Evolutionary conservation across 129 eudicot species (phyloP), one percentile per base, ranked within the genome.

Genomic region (Flaveria robusta): DNA sequence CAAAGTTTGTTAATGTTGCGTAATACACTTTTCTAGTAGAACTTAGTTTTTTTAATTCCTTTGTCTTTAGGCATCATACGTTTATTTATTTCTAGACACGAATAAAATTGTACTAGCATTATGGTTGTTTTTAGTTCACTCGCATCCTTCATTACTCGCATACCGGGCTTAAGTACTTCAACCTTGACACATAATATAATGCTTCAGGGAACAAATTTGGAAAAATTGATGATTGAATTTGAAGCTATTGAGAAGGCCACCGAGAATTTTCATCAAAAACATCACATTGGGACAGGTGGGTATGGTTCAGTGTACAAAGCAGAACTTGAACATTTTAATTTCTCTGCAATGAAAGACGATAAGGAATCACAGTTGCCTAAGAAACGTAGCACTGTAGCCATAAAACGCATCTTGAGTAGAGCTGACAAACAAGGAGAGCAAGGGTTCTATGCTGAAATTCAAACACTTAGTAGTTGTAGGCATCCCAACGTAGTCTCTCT

Each of bases 201-300:
- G 46, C 20, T 67, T n/a, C n/a, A 67, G 72, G 52, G 34, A 7
- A 66, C 11, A 42, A 3, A 67, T 39, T 11, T 67, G 27, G 72
- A 67, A 42, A 26, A 67, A 49, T 42, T 67, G 18, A 68, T 20
- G 56, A 68, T 68, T 12, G 39, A 12, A 68, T 26, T 43, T 13
- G 56, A 22, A 12, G 73, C 16, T 45, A 68, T 68, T 22, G 20
- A 42, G 73, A 3, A 12, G 14, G 73, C 58, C 0, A 68, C 73
- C 2, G 73, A 68, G 37, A 68, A 68, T 22, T 68, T 68, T 23
- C 14, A 29, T 22, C 0, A 22, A 13, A 42, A 43, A 22, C 20
- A 45, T 22, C 20, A 13, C 37, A 68, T 68, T 45, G 73, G 73
- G 39, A 10, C 55, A 68, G 73, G 73, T 13, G 73, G 73, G 27